phyloP scores from a whole-genome alignment of 306 rosid genomes.

The Trichosanthes cucumerina region DNA sequence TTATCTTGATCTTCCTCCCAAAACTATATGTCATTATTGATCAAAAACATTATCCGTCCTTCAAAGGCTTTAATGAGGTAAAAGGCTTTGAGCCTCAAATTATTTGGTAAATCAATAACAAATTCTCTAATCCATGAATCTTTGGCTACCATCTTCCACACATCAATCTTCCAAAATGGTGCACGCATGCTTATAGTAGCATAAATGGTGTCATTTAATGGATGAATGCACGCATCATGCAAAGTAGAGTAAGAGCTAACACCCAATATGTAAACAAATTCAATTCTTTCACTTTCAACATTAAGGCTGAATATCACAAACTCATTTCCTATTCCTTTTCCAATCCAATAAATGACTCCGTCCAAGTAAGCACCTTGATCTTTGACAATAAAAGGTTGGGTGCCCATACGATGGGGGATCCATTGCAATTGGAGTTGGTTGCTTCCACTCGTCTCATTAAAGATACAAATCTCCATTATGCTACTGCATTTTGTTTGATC shows the following conservation, averaged over 20 bases:
- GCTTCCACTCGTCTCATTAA: not conserved
- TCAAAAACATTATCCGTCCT: not conserved
- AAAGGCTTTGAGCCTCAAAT: accelerated
- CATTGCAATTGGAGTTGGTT: not conserved
- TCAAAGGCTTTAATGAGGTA: not conserved
- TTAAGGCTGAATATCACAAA: no score
- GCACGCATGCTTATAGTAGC: no score
- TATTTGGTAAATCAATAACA: not conserved
- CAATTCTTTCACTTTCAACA: no score
- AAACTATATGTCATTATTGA: not conserved
- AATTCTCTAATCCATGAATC: no score
- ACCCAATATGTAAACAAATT: no score
- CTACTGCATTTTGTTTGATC: no score
- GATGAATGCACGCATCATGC: no score
- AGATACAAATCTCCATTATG: not conserved
- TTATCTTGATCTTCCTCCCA: not conserved
- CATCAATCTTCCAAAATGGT: no score
- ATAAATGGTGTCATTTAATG: no score
- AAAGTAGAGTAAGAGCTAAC: no score
- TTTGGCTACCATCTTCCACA: no score
- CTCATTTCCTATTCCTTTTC: not conserved
- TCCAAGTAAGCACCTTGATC: not conserved
- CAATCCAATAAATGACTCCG: not conserved
- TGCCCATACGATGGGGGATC: not conserved
- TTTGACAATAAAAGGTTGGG: not conserved